phyloP scores from a whole-genome alignment of 2,329 filamentous ascomycete genomes.

The Aureobasidium namibiae region DNA sequence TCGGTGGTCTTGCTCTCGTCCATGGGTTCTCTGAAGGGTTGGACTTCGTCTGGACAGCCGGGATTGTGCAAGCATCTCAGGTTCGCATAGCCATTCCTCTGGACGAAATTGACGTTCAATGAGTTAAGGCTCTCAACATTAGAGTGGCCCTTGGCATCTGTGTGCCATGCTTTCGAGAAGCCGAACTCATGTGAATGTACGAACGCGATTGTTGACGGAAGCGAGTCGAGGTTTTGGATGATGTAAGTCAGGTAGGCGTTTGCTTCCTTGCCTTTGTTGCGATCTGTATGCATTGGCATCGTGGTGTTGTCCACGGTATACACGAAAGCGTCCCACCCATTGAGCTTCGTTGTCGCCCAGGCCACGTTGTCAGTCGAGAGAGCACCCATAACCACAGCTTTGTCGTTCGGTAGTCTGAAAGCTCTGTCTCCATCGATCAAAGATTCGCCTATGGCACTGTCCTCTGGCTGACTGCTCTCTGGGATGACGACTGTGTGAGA shows the following conservation, averaged over 20 bases:
- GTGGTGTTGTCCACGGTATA: constrained; percentile 29
- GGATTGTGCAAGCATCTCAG: constrained; percentile 20
- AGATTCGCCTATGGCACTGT: neutral
- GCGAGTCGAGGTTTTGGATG: constrained; percentile 36
- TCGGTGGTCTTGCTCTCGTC: constrained; percentile 17
- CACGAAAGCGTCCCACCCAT: constrained; percentile 39
- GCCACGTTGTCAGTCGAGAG: constrained; percentile 34
- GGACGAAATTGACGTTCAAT: constrained; percentile 18
- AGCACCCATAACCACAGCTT: constrained; percentile 33
- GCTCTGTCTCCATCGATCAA: neutral
- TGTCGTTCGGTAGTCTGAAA: neutral
- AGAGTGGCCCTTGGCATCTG: constrained; percentile 20
- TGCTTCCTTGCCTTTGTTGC: constrained; percentile 38
- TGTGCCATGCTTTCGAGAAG: constrained; percentile 23
- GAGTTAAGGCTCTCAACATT: constrained; percentile 20
- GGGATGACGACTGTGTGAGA: neutral
- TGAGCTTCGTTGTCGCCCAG: constrained; percentile 38
- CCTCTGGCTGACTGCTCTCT: neutral
- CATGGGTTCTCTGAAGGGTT: constrained; percentile 17
- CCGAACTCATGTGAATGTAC: constrained; percentile 23
- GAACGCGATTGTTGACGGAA: constrained; percentile 22
- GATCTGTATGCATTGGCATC: constrained; percentile 16
- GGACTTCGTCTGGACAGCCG: constrained; percentile 21
- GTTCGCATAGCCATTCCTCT: constrained; percentile 21
- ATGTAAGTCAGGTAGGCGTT: constrained; percentile 42